Conservation (phyloP, 2,329 filamentous ascomycete species). For the Monosporascus sp. region DNA sequence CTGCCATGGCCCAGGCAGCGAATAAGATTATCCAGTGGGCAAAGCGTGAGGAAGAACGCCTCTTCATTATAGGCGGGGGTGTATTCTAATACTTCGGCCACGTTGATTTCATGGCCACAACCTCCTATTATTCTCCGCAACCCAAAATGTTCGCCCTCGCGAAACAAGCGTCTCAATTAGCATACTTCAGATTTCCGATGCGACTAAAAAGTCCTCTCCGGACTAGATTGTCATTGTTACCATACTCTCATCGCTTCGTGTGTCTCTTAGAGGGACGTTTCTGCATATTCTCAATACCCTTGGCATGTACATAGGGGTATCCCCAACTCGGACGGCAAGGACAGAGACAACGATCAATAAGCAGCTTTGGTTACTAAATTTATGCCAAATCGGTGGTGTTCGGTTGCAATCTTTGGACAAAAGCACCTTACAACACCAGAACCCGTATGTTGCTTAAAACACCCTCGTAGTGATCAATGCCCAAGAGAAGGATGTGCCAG, state of each 20-base stretch:
- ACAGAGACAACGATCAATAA: not conserved
- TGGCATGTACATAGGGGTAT: not conserved
- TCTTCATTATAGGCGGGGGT: constrained; percentile 97
- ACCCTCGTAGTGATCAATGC: too few species aligned
- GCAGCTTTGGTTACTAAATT: not conserved
- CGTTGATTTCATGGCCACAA: not conserved
- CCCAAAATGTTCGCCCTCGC: too few species aligned
- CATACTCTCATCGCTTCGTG: not conserved
- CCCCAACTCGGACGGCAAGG: not conserved
- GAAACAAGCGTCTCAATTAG: not conserved
- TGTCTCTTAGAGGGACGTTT: not conserved
- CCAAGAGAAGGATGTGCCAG: too few species aligned
- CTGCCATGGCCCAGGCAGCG: constrained; percentile 73
- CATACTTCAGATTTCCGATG: not conserved
- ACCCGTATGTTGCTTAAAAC: too few species aligned
- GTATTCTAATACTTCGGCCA: constrained; percentile 51
- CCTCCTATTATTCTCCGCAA: not conserved
- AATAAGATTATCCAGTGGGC: constrained; percentile 91
- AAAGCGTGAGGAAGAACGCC: constrained; percentile 80
- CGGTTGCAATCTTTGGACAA: too few species aligned
- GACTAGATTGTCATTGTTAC: not conserved
- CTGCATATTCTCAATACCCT: not conserved
- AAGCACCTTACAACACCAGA: too few species aligned
- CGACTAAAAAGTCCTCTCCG: not conserved
- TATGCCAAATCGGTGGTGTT: too few species aligned